Evolutionary conservation across 345 rosid genomes (phyloP), one percentile per base, ranked within the genome.

Genomic region (Sapria himalayana): DNA sequence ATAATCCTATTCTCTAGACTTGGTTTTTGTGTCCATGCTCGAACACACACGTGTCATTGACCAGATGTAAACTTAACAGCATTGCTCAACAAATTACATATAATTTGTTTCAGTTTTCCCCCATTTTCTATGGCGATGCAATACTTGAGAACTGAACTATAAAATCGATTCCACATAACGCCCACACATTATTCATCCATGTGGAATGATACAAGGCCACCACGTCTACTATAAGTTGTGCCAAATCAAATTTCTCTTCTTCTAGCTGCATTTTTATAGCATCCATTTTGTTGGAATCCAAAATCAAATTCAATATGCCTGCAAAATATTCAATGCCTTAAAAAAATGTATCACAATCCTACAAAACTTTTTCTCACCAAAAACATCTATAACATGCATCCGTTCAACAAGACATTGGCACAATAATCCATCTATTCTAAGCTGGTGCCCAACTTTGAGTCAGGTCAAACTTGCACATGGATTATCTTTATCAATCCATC

Each of bases 261-360:
- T 64, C 67, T 16, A 85, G 56, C 9, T 64, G 66, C 81, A 85
- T 71, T 55, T 78, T 85, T 0, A 81, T 86, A 0, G 81, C 84
- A 53, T 78, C 97, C 7, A 81, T 67, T 58, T 78, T 86, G 64
- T 89, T 86, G 16, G 55, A 63, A 33, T 86, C 94, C 14, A 81
- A 75, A 47, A 81, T 57, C 16, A 73, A 60, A 55, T 73, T 78
- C 21, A 81, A 54, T 21, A 81, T 33, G 35, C 58, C 84, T 85
- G 69, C 25, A 49, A 21, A 22, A 25, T 1, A 1, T 3, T n/a
- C 42, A 44, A 25, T 6, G 12, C n/a, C 3, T 40, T 39, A 25
- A 49, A 22, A 29, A 43, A 8, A 5, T 37, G 19, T 18, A 14
- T 6, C 9, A 12, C 9, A 37, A 35, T n/a, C 22, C 7, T 14